A percentile compares a stretch with the other conserved stretches of the same genome.
phyloP scores from a whole-genome alignment of 345 rosid species.

The Gossypium raimondii region DNA sequence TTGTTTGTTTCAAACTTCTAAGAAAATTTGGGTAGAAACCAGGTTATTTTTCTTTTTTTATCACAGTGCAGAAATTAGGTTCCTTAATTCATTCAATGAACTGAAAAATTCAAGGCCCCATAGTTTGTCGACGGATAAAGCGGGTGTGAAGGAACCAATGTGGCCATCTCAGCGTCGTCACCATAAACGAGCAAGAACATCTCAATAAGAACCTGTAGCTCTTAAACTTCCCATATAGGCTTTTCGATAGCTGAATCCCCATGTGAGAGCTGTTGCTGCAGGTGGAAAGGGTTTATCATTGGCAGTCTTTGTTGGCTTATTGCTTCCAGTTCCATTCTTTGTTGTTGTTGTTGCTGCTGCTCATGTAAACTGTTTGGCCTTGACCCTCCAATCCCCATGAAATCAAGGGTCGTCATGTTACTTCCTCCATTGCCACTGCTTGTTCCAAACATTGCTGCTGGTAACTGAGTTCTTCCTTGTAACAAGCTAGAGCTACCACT shows the following conservation, averaged over 20 bases:
- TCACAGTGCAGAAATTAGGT: neutral
- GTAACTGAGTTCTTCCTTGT: conserved; percentile 26
- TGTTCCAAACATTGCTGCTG: conserved; percentile 29
- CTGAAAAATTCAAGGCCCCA: neutral
- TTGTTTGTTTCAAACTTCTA: neutral
- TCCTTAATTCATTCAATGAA: neutral
- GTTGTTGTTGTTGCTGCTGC: conserved; percentile 22
- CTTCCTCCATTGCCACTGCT: conserved; percentile 12
- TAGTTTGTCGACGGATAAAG: neutral
- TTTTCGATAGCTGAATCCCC: conserved; percentile 50
- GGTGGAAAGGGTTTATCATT: conserved; percentile 37
- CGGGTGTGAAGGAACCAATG: neutral
- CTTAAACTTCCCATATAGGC: conserved; percentile 55
- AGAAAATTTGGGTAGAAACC: neutral
- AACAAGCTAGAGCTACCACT: conserved; percentile 21
- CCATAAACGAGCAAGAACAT: neutral
- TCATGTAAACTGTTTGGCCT: conserved; percentile 31
- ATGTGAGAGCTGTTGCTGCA: conserved; percentile 39
- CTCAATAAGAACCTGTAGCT: neutral
- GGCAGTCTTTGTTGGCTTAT: conserved; percentile 40
- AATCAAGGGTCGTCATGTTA: conserved; percentile 47
- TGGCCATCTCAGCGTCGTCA: conserved; percentile 7
- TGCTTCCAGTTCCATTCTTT: conserved; percentile 38
- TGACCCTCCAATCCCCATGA: conserved; percentile 54
- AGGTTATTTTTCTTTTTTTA: neutral